Evolutionary conservation across 1,284 basidiomycete species (phyloP).

Genomic region (Ustilago curta): DNA sequence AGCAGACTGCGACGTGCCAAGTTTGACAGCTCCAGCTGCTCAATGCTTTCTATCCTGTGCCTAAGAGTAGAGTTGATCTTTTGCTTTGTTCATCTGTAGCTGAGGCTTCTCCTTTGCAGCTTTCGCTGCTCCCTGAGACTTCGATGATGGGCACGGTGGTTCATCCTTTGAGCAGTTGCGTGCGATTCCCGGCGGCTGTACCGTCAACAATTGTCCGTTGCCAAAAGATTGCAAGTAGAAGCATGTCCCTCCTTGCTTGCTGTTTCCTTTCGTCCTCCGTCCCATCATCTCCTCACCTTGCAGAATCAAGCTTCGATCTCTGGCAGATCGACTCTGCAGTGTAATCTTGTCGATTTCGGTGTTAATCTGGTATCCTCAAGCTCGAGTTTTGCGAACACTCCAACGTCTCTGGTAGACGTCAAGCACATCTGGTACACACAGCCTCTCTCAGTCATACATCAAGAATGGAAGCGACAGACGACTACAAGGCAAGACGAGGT

Average conservation of each 20-base stretch:
- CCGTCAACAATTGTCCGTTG: background rate
- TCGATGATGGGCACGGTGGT: background rate
- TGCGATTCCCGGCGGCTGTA: background rate
- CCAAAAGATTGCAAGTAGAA: background rate
- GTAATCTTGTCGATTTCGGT: background rate
- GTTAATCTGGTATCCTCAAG: constrained; percentile 33
- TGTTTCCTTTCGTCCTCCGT: constrained; percentile 8
- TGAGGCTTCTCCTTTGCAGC: too few relatives aligned
- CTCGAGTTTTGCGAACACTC: background rate
- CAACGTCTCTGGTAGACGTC: constrained; percentile 16
- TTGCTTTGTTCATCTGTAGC: background rate
- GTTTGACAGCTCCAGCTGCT: constrained; percentile 28
- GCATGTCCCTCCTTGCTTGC: constrained; percentile 5
- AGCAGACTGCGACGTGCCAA: constrained; percentile 28
- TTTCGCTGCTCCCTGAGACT: background rate
- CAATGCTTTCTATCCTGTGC: background rate
- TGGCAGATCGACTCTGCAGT: constrained; percentile 23
- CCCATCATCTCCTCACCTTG: background rate
- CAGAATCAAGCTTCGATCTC: constrained; percentile 22
- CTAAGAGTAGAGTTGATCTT: constrained; percentile 17
- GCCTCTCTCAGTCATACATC: background rate
- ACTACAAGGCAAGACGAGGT: background rate
- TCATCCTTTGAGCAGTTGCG: background rate
- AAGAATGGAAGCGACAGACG: constrained; percentile 9
- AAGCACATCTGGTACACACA: too few relatives aligned